Percentiles rank a stretch among this genome's conserved stretches.
Evolutionary conservation across 345 rosid species (phyloP).

Genomic region (Rhodamnia argentea): DNA sequence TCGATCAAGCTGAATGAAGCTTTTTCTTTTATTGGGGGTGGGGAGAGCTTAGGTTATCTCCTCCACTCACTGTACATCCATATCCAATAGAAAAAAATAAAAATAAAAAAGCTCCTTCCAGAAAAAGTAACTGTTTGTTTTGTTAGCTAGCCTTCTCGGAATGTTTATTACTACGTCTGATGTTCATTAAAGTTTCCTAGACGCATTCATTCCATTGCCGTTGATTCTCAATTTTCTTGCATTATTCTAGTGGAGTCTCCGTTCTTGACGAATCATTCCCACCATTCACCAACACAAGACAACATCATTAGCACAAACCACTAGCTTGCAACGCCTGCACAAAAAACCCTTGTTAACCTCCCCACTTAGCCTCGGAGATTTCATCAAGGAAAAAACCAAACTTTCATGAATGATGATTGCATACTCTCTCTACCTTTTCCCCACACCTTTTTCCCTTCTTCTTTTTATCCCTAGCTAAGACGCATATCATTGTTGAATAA

Average conservation of each 20-base stretch:
- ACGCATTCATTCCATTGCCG: not conserved
- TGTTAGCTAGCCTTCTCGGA: not conserved
- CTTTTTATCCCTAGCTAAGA: not conserved
- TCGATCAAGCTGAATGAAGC: not conserved
- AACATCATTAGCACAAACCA: constrained; percentile 69
- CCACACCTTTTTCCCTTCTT: not conserved
- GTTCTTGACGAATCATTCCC: constrained; percentile 77
- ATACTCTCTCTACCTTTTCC: not conserved
- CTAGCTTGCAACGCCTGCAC: constrained; percentile 20
- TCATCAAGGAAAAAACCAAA: constrained; percentile 1
- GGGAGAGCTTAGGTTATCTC: not conserved
- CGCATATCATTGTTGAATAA: not conserved
- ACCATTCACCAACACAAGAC: constrained; percentile 85
- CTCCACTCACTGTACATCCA: not conserved
- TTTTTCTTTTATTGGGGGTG: not conserved
- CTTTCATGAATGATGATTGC: not conserved
- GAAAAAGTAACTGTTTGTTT: not conserved
- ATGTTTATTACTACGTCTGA: not conserved
- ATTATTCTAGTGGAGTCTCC: constrained; percentile 11
- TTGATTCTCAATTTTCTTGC: not conserved
- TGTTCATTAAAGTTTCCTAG: not conserved
- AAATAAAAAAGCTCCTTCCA: not conserved
- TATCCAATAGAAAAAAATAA: not conserved
- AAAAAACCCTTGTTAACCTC: not conserved
- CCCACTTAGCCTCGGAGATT: constrained; percentile 13